Conservation (phyloP, 352 stramenopile genomes). For the Pythium utonaiense region DNA sequence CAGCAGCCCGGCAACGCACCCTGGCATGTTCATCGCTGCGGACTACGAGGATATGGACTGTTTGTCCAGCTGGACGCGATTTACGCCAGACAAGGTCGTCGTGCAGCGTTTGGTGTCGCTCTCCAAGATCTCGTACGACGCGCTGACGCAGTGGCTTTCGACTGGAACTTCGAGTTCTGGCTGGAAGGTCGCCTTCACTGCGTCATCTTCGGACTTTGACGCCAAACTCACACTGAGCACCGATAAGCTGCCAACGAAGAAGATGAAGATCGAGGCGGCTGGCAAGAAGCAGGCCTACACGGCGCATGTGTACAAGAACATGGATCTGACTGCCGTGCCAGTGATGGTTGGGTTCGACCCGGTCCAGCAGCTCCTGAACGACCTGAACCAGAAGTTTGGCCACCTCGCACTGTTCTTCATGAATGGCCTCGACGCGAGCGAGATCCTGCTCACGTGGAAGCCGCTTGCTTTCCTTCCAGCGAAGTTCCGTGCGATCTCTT, state of each 20-base stretch:
- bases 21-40: slow-evolving; percentile 72
- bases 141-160: slow-evolving; percentile 56
- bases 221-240: slow-evolving; percentile 46
- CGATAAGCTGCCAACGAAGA: slow-evolving; percentile 59
- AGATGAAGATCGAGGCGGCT: slow-evolving; percentile 37
- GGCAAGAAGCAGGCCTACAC: slow-evolving; percentile 72
- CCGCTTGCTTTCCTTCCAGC: slow-evolving; percentile 68
- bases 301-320: slow-evolving; percentile 84
- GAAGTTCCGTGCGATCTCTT: slow-evolving; percentile 82
- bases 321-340: slow-evolving; percentile 57
- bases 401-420: slow-evolving; percentile 81
- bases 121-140: slow-evolving; percentile 51
- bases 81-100: slow-evolving; percentile 54
- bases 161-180: slow-evolving; percentile 45
- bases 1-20: slow-evolving; percentile 47
- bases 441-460: slow-evolving; percentile 81
- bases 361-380: slow-evolving; percentile 55
- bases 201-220: slow-evolving; percentile 61
- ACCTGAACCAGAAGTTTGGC: slow-evolving; percentile 54
- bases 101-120: slow-evolving; percentile 63
- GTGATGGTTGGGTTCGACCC: slow-evolving; percentile 77
- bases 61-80: slow-evolving; percentile 79
- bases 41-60: slow-evolving; percentile 81
- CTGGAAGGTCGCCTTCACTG: slow-evolving; percentile 64
- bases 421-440: slow-evolving; percentile 51